Evolutionary conservation across 129 eudicot genomes (phyloP).

Genomic region (Tanacetum coccineum): DNA sequence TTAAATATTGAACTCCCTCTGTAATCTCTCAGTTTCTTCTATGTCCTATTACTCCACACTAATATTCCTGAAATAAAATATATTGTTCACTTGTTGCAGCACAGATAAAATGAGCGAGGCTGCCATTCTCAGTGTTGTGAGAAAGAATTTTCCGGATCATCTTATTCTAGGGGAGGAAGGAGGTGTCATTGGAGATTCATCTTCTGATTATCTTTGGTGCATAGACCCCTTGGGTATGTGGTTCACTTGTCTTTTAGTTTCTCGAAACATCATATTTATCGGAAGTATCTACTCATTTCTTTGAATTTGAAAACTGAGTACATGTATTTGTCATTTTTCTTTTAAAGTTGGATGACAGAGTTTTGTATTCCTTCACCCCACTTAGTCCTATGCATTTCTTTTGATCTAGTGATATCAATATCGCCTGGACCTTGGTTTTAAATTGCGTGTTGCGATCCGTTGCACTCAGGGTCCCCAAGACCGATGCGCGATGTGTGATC

Average conservation of each 20-base stretch:
- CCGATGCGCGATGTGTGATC: too few relatives aligned
- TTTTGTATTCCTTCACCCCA: too few relatives aligned
- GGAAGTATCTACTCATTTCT: conserved; percentile 2
- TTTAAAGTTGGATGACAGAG: neutral
- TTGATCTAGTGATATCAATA: too few relatives aligned
- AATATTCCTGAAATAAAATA: conserved; percentile 1
- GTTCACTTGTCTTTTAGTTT: conserved; percentile 14
- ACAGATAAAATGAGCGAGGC: conserved; percentile 97
- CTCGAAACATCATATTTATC: neutral
- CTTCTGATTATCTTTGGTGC: conserved; percentile 99
- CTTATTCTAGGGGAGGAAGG: conserved; percentile 99
- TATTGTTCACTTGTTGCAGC: conserved; percentile 55
- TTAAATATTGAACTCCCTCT: too few relatives aligned
- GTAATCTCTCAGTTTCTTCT: conserved; percentile 3
- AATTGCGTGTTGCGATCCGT: too few relatives aligned
- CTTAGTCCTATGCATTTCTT: too few relatives aligned
- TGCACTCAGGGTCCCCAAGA: too few relatives aligned
- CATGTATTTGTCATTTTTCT: neutral
- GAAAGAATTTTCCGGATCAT: conserved; percentile 76
- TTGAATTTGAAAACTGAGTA: conserved; percentile 6
- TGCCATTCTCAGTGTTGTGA: conserved; percentile 71
- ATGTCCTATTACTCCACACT: neutral
- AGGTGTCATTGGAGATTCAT: conserved; percentile 91
- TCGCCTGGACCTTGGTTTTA: too few relatives aligned
- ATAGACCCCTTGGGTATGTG: conserved; percentile 91